phyloP scores from a whole-genome alignment of 2,329 filamentous ascomycete genomes.

The Stemphylium beticola region DNA sequence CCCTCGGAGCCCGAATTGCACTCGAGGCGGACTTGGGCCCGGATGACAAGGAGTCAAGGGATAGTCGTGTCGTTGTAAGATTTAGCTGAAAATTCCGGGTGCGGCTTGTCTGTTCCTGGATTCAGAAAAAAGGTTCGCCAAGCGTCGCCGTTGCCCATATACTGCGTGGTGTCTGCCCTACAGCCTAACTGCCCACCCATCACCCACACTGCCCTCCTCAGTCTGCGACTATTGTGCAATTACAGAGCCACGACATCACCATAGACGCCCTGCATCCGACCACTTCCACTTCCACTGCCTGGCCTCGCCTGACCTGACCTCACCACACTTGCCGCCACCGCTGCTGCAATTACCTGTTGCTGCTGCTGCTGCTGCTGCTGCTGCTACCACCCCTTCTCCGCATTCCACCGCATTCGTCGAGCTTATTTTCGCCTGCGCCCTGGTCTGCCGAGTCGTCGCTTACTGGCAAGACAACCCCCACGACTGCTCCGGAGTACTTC shows the following conservation, averaged over 20 bases:
- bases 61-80: slow-evolving; percentile 13
- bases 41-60: slow-evolving; percentile 13
- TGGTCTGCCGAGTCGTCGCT: slow-evolving; percentile 28
- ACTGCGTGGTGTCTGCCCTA: not conserved
- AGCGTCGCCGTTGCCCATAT: slow-evolving; percentile 11
- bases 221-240: not conserved
- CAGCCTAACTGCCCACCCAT: not conserved
- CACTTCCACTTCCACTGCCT: not conserved
- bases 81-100: slow-evolving; percentile 15
- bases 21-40: slow-evolving; percentile 10
- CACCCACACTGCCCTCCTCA: not conserved
- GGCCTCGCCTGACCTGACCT: not conserved
- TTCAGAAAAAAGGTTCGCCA: not conserved
- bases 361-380: not conserved
- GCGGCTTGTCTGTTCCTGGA: slow-evolving; percentile 18
- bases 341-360: not conserved
- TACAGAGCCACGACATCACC: not conserved
- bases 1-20: slow-evolving; percentile 11
- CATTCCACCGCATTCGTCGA: slow-evolving; percentile 10
- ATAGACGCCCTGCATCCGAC: not conserved
- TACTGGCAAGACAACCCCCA: slow-evolving; percentile 17
- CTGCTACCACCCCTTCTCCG: slow-evolving; percentile 11
- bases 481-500: slow-evolving; percentile 31
- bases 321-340: not conserved
- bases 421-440: slow-evolving; percentile 14